phyloP scores from a whole-genome alignment of 2,329 filamentous ascomycete species.

The Diaporthe capsici region DNA sequence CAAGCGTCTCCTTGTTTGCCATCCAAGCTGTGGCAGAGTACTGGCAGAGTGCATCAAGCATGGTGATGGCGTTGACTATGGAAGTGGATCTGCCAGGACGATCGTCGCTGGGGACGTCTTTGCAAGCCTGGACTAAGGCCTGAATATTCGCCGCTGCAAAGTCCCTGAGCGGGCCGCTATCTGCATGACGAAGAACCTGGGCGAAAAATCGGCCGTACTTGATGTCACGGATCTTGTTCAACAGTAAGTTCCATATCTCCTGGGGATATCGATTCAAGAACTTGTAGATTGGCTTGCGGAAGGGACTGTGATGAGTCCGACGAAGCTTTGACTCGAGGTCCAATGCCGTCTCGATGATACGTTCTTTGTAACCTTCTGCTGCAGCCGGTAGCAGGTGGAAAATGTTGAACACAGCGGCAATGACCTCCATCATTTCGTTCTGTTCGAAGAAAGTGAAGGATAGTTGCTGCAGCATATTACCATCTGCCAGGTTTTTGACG shows the following conservation, averaged over 20 bases:
- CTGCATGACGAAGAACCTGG: constrained; percentile 83
- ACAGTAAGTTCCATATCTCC: constrained; percentile 86
- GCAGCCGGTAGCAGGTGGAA: constrained; percentile 95
- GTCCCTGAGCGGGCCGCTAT: constrained; percentile 81
- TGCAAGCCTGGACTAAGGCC: constrained; percentile 76
- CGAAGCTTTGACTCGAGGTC: constrained; percentile 88
- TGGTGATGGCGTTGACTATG: constrained; percentile 88
- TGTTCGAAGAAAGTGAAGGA: constrained; percentile 97
- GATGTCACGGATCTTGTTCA: constrained; percentile 84
- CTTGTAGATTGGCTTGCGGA: constrained; percentile 89
- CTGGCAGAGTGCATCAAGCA: constrained; percentile 83
- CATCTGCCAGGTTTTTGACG: constrained; percentile 90
- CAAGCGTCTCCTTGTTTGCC: constrained; percentile 72
- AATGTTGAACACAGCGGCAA: constrained; percentile 94
- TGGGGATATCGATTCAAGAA: constrained; percentile 94
- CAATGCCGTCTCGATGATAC: constrained; percentile 90
- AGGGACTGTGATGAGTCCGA: constrained; percentile 90
- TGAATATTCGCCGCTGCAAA: constrained; percentile 82
- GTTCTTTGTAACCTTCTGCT: constrained; percentile 91
- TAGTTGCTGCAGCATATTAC: constrained; percentile 84
- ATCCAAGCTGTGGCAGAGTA: constrained; percentile 80
- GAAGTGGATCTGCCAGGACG: constrained; percentile 78
- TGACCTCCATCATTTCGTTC: constrained; percentile 91
- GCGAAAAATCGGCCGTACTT: constrained; percentile 92
- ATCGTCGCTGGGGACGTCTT: constrained; percentile 73